A percentile compares a stretch with the other conserved stretches of the same genome.
Evolutionary conservation across 352 stramenopile genomes (phyloP).

Genomic region (Lagenidium sp.): DNA sequence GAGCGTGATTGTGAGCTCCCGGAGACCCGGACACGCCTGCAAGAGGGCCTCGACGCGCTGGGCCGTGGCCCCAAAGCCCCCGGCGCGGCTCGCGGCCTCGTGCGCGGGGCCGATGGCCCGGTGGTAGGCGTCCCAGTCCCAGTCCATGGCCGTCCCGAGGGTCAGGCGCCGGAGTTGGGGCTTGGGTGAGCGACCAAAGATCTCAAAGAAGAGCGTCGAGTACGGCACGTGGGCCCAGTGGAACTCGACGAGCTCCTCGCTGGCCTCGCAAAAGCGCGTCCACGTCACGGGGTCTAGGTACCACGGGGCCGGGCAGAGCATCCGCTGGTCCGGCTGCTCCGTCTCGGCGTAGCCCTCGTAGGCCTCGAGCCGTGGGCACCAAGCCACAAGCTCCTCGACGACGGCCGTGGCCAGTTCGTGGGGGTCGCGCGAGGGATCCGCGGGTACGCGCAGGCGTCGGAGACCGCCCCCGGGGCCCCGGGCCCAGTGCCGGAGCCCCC

Average conservation of each 20-base stretch:
- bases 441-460: background rate
- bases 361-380: constrained; percentile 2
- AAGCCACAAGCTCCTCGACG: constrained; percentile 1
- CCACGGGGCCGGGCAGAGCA: constrained; percentile 8
- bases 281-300: constrained; percentile 4
- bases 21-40: constrained; percentile 4
- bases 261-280: constrained; percentile 4
- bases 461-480: too few species aligned
- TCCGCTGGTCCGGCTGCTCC: constrained; percentile 1
- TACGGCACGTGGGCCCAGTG: constrained; percentile 12
- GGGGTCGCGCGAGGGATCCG: background rate
- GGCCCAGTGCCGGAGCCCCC: background rate
- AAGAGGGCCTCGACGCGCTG: constrained; percentile 2
- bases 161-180: constrained; percentile 3
- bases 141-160: constrained; percentile 9
- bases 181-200: constrained; percentile 9
- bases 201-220: constrained; percentile 9
- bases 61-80: constrained; percentile 2
- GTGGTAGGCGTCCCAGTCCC: constrained; percentile 9
- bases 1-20: constrained; percentile 2
- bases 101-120: background rate
- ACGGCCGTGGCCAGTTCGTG: constrained; percentile 1
- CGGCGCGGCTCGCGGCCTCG: background rate
- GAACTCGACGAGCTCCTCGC: constrained; percentile 2
- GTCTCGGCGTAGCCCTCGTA: constrained; percentile 2